Evolutionary conservation across 2,329 filamentous ascomycete genomes (phyloP).

Genomic region (Nakataea oryzae): DNA sequence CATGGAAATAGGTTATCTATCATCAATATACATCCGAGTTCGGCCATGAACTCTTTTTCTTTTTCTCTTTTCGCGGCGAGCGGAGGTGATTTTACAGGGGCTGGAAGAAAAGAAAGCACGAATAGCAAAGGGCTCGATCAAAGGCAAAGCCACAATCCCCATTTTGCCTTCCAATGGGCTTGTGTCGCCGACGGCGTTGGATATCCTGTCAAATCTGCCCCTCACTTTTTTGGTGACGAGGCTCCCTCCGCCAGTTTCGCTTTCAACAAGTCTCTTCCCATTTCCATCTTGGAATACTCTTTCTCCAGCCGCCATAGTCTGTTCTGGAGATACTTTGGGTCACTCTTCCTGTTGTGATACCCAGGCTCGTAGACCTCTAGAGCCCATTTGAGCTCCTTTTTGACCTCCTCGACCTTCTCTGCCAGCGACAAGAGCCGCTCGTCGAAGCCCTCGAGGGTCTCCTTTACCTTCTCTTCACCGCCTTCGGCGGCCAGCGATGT

Average conservation of each 20-base stretch:
- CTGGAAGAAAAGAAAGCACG: no score
- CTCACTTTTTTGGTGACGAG: not conserved
- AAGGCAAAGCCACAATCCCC: not conserved
- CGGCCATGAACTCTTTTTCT: not conserved
- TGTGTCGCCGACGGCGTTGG: not conserved
- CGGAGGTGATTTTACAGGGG: not conserved
- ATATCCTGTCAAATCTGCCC: not conserved
- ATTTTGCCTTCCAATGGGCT: not conserved
- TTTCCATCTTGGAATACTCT: not conserved
- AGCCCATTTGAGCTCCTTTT: conserved; percentile 16
- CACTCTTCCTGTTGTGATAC: conserved; percentile 3
- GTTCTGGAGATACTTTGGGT: conserved; percentile 8
- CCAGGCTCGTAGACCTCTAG: conserved; percentile 9
- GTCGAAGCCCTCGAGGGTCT: not conserved
- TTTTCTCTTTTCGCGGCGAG: no score
- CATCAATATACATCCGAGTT: not conserved
- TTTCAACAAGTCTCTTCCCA: not conserved
- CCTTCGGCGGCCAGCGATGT: not conserved
- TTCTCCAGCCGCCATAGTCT: conserved; percentile 10
- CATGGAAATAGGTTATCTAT: not conserved
- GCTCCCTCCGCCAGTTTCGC: no score
- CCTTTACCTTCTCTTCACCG: not conserved
- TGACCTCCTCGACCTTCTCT: conserved; percentile 19
- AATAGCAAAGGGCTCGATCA: not conserved
- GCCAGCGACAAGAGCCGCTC: conserved; percentile 3